Evolutionary conservation across 2,329 filamentous ascomycete genomes (phyloP).

Genomic region (Arthrobotrys conoides): DNA sequence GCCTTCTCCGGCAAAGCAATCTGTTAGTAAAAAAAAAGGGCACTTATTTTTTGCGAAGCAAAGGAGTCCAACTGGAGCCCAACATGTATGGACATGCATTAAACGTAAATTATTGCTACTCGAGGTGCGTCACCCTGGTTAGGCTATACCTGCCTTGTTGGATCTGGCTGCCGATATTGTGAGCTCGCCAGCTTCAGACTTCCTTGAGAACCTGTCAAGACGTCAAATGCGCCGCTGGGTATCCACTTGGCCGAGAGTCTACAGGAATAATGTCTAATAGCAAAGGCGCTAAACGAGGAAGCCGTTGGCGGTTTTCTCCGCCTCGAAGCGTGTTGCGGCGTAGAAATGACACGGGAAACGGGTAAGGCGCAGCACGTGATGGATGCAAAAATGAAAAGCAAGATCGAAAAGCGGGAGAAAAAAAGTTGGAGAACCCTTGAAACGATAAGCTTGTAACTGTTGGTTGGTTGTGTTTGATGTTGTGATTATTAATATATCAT

Average conservation of each 20-base stretch:
- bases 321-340: conserved; percentile 16
- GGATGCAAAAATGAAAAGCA: neutral
- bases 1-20: neutral
- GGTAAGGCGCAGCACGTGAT: conserved; percentile 16
- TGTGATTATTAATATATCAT: conserved; percentile 15
- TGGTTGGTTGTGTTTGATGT: conserved; percentile 12
- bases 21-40: neutral
- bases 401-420: neutral
- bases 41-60: conserved; percentile 1
- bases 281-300: conserved; percentile 1
- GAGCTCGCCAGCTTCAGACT: conserved; percentile 28
- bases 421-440: neutral
- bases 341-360: conserved; percentile 15
- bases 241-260: conserved; percentile 11
- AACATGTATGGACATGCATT: conserved; percentile 1
- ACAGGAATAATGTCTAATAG: neutral
- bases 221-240: neutral
- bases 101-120: neutral
- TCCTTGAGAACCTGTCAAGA: conserved; percentile 21
- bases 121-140: conserved; percentile 14
- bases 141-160: conserved; percentile 24
- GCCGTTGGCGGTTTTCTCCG: neutral
- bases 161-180: conserved; percentile 17
- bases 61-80: neutral
- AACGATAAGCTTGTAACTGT: conserved; percentile 2